Conservation (phyloP, 345 rosid species). For the Gossypium raimondii region DNA sequence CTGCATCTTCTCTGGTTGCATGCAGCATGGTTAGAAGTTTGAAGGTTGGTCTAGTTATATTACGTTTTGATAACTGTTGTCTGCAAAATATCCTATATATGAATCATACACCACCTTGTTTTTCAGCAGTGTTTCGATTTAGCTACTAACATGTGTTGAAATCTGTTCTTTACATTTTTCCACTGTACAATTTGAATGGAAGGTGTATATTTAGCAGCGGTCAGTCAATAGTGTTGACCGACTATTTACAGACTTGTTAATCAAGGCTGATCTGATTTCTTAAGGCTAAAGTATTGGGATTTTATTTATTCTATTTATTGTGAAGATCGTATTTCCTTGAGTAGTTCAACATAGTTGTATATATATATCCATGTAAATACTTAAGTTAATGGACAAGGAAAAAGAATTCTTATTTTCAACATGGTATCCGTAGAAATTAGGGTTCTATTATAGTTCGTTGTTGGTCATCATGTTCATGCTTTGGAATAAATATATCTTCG, state of each 20-base stretch:
- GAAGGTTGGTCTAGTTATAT: neutral
- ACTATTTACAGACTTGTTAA: no score
- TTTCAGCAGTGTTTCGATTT: neutral
- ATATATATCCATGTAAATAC: no score
- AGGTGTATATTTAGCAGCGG: constrained; percentile 13
- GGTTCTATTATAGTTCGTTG: constrained; percentile 36
- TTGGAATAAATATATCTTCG: constrained; percentile 80
- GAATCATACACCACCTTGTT: neutral
- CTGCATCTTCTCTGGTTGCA: neutral
- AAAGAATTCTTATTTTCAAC: no score
- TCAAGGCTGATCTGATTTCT: no score
- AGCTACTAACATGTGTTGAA: neutral
- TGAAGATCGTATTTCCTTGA: no score
- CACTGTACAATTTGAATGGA: constrained; percentile 18
- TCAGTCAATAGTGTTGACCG: no score
- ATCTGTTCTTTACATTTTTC: constrained; percentile 11
- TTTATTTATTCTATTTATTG: no score
- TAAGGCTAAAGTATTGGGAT: no score
- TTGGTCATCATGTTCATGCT: constrained; percentile 62
- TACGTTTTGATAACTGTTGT: neutral
- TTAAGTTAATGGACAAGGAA: no score
- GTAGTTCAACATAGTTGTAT: no score
- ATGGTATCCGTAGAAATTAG: constrained; percentile 3
- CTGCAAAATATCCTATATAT: neutral
- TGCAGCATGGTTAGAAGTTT: neutral